Evolutionary conservation across 129 eudicot genomes (phyloP).

Genomic region (Rutidosis leptorrhynchoides): DNA sequence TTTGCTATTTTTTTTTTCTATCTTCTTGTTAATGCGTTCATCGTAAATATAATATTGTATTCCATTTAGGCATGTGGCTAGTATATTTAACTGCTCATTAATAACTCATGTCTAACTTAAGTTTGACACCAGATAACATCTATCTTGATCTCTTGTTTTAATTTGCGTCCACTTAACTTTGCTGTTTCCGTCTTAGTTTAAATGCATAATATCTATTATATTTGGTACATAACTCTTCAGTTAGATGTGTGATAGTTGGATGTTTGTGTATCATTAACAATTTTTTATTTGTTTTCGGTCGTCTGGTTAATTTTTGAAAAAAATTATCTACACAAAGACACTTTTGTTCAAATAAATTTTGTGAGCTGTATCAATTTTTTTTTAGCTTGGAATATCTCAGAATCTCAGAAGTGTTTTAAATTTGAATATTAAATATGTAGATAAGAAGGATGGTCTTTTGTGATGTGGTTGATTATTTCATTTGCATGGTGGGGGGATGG

Average conservation of each 20-base stretch:
- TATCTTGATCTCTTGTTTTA: slow-evolving; percentile 7
- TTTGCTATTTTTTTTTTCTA: slow-evolving; percentile 10
- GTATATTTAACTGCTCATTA: slow-evolving; percentile 11
- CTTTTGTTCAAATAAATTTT: not conserved
- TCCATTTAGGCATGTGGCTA: slow-evolving; percentile 1
- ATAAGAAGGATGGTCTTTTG: not conserved
- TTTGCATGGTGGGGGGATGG: not conserved
- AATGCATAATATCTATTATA: not conserved
- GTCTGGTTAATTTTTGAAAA: too few relatives aligned
- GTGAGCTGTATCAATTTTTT: not conserved
- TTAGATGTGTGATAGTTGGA: slow-evolving; percentile 8
- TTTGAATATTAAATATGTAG: not conserved
- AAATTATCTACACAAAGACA: too few relatives aligned
- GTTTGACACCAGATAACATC: not conserved
- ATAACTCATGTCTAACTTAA: slow-evolving; percentile 15
- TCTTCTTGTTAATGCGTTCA: not conserved
- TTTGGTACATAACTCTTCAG: slow-evolving; percentile 2
- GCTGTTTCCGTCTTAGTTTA: not conserved
- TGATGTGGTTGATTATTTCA: not conserved
- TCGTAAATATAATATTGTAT: slow-evolving; percentile 4
- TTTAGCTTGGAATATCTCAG: not conserved
- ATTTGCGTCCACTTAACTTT: not conserved
- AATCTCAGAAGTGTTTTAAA: not conserved
- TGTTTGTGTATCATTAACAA: not conserved
- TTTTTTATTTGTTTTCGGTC: not conserved